Evolutionary conservation across 2,329 filamentous ascomycete genomes (phyloP), one percentile per base, ranked within the genome.

Genomic region (Metarhizium guizhouense): DNA sequence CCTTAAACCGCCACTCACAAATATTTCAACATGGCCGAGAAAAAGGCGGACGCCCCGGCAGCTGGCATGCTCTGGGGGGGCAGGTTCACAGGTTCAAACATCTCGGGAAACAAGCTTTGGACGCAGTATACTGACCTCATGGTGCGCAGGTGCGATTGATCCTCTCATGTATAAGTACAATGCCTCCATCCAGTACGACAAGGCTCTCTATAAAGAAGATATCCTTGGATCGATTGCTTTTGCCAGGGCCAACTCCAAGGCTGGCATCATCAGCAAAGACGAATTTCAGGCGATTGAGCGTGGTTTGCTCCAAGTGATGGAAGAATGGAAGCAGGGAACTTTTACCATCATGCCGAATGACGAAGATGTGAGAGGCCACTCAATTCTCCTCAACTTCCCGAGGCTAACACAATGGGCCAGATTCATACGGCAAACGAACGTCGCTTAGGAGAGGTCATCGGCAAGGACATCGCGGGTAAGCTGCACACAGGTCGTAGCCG

Each of bases 101-200:
- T 47, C 42, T 36, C 29, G 18, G 4, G 32, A 3, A n/a, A 30
- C 13, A 6, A 10, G 30, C 2, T 43, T 52, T 51, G 38, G 25
- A 25, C 52, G 16, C 42, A 51, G 42, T 57, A 5, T 49, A 54
- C 62, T 68, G 51, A 65, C 60, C 48, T 58, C 54, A 29, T 54
- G 54, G 20, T 47, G 16, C 50, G 56, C 64, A 88, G 88, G 89
- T 76, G 87, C 82, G 63, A 83, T 93, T 62, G 89, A 95, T 72
- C 88, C 90, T 54, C 80, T 95, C 53, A 95, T 95, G 90, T 80
- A 85, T 58, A 79, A 87, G 62, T 95, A 93, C 77, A 95, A 95
- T 70, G 85, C 86, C 64, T 87, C 82, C 54, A 86, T 95, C 63
- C 83, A 82, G 68, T 92, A 87, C 72, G 90, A 95, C 72, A 83